A percentile compares a stretch with the other conserved stretches of the same genome.
phyloP scores from a whole-genome alignment of 2,329 filamentous ascomycete species.

The Chalaropsis thielavioides region DNA sequence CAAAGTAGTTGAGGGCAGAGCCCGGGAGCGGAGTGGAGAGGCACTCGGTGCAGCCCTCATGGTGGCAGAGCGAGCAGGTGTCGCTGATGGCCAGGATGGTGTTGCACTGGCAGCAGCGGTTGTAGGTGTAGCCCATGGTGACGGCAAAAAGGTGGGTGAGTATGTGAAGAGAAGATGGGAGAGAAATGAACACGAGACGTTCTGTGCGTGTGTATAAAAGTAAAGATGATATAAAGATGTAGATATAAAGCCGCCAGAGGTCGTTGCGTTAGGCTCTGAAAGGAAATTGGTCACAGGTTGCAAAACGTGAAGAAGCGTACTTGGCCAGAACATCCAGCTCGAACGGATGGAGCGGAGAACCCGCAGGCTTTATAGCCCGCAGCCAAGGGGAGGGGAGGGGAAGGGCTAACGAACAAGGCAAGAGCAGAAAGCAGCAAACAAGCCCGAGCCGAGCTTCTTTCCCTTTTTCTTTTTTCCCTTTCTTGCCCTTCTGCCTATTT shows the following conservation, averaged over 20 bases:
- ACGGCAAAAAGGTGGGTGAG: neutral
- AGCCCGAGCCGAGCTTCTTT: constrained; percentile 1
- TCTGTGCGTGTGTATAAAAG: neutral
- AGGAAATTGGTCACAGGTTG: neutral
- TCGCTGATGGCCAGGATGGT: constrained; percentile 44
- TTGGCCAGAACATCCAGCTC: neutral
- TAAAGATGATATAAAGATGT: neutral
- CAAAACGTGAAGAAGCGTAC: neutral
- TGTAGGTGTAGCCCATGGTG: constrained; percentile 25
- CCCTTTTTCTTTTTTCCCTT: neutral
- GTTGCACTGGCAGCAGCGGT: constrained; percentile 42
- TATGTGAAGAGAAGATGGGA: neutral
- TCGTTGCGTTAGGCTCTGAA: neutral
- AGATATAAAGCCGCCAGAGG: neutral
- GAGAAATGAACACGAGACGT: neutral
- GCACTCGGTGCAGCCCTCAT: constrained; percentile 37
- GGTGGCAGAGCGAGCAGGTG: constrained; percentile 36
- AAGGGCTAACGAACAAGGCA: neutral
- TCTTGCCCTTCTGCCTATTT: neutral
- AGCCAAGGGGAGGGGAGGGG: neutral
- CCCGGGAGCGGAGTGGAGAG: constrained; percentile 16
- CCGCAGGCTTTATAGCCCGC: neutral
- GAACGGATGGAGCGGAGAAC: neutral
- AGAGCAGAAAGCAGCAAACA: too few relatives aligned
- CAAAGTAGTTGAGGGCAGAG: constrained; percentile 13